A percentile compares a stretch with the other conserved stretches of the same genome.
Conservation (phyloP, 352 stramenopile genomes). For the Phytopythium cucurbitacearum region DNA sequence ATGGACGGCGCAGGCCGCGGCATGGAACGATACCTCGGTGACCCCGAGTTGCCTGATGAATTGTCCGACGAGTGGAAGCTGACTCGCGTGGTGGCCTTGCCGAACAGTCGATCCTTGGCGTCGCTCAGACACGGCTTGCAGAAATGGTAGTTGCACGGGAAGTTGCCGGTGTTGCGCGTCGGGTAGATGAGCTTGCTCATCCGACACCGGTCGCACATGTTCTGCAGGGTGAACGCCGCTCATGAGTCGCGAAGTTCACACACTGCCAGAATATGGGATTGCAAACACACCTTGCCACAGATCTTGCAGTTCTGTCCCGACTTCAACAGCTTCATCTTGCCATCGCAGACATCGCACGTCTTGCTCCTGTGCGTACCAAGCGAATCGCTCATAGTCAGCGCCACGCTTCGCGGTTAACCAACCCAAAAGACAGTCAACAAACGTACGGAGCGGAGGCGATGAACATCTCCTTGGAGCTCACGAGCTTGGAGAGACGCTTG, state of each 20-base stretch:
- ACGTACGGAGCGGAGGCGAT: conserved; percentile 41
- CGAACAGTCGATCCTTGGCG: conserved; percentile 37
- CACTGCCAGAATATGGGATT: not conserved
- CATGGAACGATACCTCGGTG: conserved; percentile 9
- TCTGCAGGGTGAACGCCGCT: conserved; percentile 9
- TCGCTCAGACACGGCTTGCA: conserved; percentile 53
- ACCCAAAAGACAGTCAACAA: not conserved
- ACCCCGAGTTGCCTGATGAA: conserved; percentile 23
- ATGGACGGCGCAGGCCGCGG: conserved; percentile 15
- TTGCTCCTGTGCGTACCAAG: conserved; percentile 22
- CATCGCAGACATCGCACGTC: conserved; percentile 56
- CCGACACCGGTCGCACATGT: conserved; percentile 59
- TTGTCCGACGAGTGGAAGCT: conserved; percentile 39
- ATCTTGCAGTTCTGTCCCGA: conserved; percentile 56
- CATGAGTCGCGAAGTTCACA: not conserved
- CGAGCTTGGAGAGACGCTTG: conserved; percentile 50
- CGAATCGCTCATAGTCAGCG: not conserved
- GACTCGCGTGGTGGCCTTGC: conserved; percentile 17
- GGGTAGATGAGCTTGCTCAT: conserved; percentile 58
- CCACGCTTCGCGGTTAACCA: not conserved
- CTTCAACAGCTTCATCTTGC: conserved; percentile 49
- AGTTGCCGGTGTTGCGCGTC: conserved; percentile 36
- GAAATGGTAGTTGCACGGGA: conserved; percentile 52
- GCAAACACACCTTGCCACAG: conserved; percentile 34
- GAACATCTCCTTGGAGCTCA: conserved; percentile 48